These are phyloP conservation scores for Citrullus mucosospermus DNA, from an alignment of 306 rosid species.

Conservation along the genomic window DNA sequence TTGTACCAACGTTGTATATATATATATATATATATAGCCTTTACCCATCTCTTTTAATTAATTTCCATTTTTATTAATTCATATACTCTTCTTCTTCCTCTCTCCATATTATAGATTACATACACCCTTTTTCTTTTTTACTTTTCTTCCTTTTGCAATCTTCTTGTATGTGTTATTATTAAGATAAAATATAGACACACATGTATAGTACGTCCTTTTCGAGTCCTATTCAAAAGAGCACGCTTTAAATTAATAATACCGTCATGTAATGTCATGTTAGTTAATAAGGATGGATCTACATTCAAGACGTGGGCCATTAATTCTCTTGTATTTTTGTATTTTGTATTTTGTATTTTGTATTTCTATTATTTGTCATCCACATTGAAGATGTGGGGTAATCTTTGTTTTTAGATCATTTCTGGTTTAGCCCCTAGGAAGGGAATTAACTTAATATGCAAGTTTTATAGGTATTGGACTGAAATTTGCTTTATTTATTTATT, in stretches of 20 bases:
- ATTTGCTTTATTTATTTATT: no score
- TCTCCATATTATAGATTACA: neutral
- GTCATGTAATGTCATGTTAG: neutral
- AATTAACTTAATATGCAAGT: neutral
- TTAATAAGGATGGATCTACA: neutral
- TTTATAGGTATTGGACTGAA: neutral
- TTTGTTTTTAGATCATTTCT: neutral
- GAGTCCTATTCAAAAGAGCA: neutral
- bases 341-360: neutral
- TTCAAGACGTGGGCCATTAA: neutral
- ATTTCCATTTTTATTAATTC: neutral
- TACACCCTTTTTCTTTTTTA: neutral
- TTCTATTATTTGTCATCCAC: neutral
- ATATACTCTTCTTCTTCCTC: neutral
- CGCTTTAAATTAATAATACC: neutral
- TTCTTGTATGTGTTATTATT: neutral
- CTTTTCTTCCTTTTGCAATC: neutral
- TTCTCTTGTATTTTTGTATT: neutral
- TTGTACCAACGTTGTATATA: neutral
- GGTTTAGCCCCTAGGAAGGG: neutral
- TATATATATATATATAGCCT: no score
- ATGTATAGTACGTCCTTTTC: neutral
- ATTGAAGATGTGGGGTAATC: neutral
- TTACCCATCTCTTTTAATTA: neutral
- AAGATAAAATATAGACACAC: neutral